Evolutionary conservation across 805 yeast species (phyloP).

Genomic region (Wickerhamomyces sydowiorum): DNA sequence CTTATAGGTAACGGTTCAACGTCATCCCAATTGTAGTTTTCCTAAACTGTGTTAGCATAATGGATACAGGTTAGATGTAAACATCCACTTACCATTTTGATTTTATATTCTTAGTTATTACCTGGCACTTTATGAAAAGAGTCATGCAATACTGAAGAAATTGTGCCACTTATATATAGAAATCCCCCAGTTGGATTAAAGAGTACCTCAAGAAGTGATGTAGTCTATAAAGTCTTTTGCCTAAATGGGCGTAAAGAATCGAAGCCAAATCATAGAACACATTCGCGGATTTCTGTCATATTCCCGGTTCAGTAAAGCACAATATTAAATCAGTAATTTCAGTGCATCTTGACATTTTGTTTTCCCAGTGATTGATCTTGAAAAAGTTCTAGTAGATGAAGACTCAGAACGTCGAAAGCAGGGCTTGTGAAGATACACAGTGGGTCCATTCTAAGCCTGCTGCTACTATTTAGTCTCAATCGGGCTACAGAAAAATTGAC

Average conservation of each 20-base stretch:
- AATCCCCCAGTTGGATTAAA: neutral
- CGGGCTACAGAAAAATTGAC: too few relatives aligned
- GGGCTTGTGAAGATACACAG: too few relatives aligned
- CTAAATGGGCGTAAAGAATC: neutral
- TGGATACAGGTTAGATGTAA: neutral
- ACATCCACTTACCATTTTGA: neutral
- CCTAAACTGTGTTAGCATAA: conserved; percentile 3
- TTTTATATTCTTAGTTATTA: neutral
- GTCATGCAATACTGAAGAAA: too few relatives aligned
- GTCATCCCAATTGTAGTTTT: conserved; percentile 34
- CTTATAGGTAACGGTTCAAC: conserved; percentile 36
- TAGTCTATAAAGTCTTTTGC: neutral
- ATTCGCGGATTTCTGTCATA: neutral
- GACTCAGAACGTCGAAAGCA: too few relatives aligned
- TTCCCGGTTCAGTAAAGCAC: too few relatives aligned
- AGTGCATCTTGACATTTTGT: too few relatives aligned
- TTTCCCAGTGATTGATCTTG: too few relatives aligned
- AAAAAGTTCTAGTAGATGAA: too few relatives aligned
- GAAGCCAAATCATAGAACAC: neutral
- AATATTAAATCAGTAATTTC: neutral
- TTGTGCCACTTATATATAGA: too few relatives aligned
- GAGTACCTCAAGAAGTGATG: neutral
- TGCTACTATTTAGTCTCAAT: too few relatives aligned
- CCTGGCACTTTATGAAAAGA: too few relatives aligned
- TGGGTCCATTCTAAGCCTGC: too few relatives aligned